A percentile compares a stretch with the other conserved stretches of the same genome.
phyloP scores from a whole-genome alignment of 169 alveolate species.

The Plasmodium knowlesi region DNA sequence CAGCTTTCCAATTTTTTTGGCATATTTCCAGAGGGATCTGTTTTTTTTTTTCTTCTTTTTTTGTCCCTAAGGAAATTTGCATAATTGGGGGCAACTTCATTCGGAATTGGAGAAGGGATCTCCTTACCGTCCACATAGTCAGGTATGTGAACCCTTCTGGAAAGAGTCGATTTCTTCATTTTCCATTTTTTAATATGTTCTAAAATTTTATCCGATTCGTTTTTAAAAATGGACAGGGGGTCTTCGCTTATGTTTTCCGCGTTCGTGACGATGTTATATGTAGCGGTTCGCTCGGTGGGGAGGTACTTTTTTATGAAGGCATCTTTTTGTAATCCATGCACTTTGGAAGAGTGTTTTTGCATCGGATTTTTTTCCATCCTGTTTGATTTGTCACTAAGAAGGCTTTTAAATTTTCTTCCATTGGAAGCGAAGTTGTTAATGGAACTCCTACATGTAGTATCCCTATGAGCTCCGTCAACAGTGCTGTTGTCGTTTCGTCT shows the following conservation, averaged over 20 bases:
- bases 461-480: too few relatives aligned
- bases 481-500: not conserved
- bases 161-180: not conserved
- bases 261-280: not conserved
- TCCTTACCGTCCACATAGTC: not conserved
- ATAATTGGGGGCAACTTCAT: not conserved
- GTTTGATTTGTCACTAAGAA: not conserved
- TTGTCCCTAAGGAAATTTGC: not conserved
- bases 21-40: not conserved
- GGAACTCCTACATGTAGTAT: not conserved
- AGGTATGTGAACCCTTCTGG: not conserved
- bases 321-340: not conserved
- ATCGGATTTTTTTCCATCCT: not conserved
- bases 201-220: not conserved
- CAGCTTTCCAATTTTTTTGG: not conserved
- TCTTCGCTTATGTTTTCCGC: not conserved
- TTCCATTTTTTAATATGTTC: not conserved
- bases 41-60: not conserved
- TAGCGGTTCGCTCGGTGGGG: not conserved
- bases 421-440: not conserved
- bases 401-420: not conserved
- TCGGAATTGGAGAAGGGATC: not conserved
- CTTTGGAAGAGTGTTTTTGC: not conserved
- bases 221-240: not conserved
- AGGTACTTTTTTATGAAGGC: not conserved